Evolutionary conservation across 257 asterid genomes (phyloP), one percentile per base, ranked within the genome.

Genomic region (Solanum lycopersicoides): DNA sequence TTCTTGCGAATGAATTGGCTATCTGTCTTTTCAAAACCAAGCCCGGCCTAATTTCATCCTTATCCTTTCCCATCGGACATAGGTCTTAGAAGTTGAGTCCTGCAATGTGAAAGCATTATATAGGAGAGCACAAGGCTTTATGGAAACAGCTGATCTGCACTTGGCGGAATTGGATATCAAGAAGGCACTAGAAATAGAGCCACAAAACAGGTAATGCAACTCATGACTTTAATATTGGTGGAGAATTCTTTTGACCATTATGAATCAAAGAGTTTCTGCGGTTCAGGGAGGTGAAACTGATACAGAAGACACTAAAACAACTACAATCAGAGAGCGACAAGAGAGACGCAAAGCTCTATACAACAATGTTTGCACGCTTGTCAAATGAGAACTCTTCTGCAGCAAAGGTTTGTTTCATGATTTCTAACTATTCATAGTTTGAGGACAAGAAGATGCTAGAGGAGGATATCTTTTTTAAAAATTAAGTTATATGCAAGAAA

Each of bases 221-320:
- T 32, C n/a, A 34, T 50, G 14, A 30, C 6, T 41, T 71, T 18
- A 41, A 74, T 86, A 23, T 42, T 34, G 5, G 21, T 37, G 13
- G 8, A 41, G 28, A 65, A 7, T 14, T 23, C 59, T 56, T 82
- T 28, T 65, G 63, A 35, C 59, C 71, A 12, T 86, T 8, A 45
- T 86, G 82, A 65, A 23, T 50, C 63, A 68, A 80, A 21, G 71
- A 50, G 47, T 82, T 82, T 21, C 45, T 82, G 69, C 8, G 39
- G 86, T 7, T 84, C 89, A 95, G 98, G 94, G 98, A 94, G 91
- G 90, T 95, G 91, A 93, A 91, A 90, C 77, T 92, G 86, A 56
- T 95, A 25, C 93, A 91, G 85, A 93, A 91, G 89, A 90, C 88
- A 84, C 79, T 94, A 88, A 94, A 90, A 86, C 91, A 92, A 83